These are phyloP conservation scores for Camelina neglecta DNA, from an alignment of 345 rosid genomes.

Conservation along the genomic window DNA sequence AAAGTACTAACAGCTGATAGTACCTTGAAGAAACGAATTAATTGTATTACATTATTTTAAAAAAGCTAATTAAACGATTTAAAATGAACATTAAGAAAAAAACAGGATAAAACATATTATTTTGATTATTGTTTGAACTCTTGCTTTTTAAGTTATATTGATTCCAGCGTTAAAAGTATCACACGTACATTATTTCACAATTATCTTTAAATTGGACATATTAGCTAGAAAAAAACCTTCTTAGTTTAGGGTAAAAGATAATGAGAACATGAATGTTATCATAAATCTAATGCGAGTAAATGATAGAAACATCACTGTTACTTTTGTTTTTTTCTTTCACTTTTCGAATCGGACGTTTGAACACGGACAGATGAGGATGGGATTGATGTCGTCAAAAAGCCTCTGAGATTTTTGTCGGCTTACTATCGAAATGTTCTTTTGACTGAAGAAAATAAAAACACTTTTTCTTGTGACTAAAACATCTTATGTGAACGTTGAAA, in stretches of 20 bases:
- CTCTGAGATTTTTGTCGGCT: slow-evolving; percentile 42
- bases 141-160: no score
- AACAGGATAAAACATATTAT: no score
- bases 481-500: slow-evolving; percentile 29
- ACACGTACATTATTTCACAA: no score
- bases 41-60: no score
- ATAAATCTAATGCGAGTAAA: background rate
- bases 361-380: slow-evolving; percentile 42
- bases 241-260: background rate
- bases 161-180: no score
- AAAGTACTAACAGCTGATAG: background rate
- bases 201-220: no score
- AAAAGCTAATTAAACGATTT: background rate
- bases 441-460: slow-evolving; percentile 27
- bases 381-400: slow-evolving; percentile 39
- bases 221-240: background rate
- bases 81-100: no score
- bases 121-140: no score
- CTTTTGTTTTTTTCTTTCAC: background rate
- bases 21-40: background rate
- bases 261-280: background rate
- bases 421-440: slow-evolving; percentile 39
- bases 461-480: slow-evolving; percentile 17
- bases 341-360: slow-evolving; percentile 37
- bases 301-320: background rate